Evolutionary conservation across 108 stramenopile species (phyloP), one percentile per base, ranked within the genome.

Genomic region (Discostella pseudostelligera): DNA sequence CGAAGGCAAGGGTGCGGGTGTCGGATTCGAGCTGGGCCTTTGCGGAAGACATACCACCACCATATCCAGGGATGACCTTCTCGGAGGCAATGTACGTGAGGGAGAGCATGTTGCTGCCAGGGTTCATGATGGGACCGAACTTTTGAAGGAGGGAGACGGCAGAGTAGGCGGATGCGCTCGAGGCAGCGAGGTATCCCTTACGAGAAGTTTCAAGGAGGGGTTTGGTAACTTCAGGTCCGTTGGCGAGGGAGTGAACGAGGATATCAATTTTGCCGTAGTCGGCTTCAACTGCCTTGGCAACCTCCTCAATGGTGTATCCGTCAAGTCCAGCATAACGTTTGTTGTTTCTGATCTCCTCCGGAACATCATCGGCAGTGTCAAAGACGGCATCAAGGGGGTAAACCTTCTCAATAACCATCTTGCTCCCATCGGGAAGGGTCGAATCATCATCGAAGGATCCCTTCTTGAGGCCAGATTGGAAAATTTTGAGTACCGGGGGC

Each of bases 41-140:
- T 64, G 95, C 90, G n/a, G 94, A 95, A 40, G 92, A 93, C 96
- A 97, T 98, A 50, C 97, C 97, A 61, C 98, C 98, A 17, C 98
- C 98, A 69, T 98, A 98, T 42, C 98, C 98, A 24, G 98, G 96
- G 65, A 98, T 96, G 32, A 96, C 98, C 80, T 95, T 90, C 79
- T 98, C 98, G 54, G 95, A 95, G 21, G 98, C 98, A 80, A 98
- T 96, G 88, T 98, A 98, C 13, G 96, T 96, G 43, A 98, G 86
- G 44, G 95, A 96, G n/a, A 98, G 72, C 65, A 93, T 83, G 56
- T 88, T 62, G 11, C 91, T 91, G 35, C 95, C 96, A 57, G 84
- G 81, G 75, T 96, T 96, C 96, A 98, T 97, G 84, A 97, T 90
- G 26, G 98, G 98, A 24, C 86, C 98, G 62, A 97, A 96, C 51